Evolutionary conservation across 139 green algal species (phyloP), one percentile per base, ranked within the genome.

Genomic region (Marvania coccoides): DNA sequence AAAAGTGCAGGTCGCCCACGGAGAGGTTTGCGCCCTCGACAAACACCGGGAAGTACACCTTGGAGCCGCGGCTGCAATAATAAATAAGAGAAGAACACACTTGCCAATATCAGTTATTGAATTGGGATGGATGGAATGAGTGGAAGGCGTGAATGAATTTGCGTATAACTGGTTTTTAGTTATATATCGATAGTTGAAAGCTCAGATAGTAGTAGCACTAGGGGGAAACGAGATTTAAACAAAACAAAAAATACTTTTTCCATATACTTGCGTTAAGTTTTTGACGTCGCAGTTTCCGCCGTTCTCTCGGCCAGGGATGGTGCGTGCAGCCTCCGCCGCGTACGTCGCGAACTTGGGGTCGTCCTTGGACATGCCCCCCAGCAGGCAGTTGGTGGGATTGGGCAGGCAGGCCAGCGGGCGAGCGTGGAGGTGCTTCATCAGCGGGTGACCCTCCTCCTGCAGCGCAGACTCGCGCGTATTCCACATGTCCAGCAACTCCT

Each of bases 261-360:
- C n/a, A n/a, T n/a, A n/a, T n/a, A n/a, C 81, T 2, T 61, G 58
- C n/a, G 63, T 78, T 6, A 91, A 80, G 68, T 91, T 91, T 66
- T 91, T 91, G 67, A 91, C 90, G 76, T 91, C 85, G 53, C 82
- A 89, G 73, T 91, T 91, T 46, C 85, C 85, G 23, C 85, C 85
- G 55, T 91, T 82, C 38, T 88, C 81, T 9, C 73, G 37, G 3
- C 84, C 85, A 2, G 85, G 85, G n/a, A 92, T 80, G n/a, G 85
- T 92, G 15, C 85, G 67, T 10, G 85, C 85, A 6, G 72, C 85
- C 67, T 88, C 80, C 1, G 2, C 47, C 14, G 85, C 82, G 12
- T 87, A 69, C 2, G 39, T 29, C 3, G 72, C 40, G 69, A 74
- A 92, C 7, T 82, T 71, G 0, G 59, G 5, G 9, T 30, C 39